Percentiles rank a stretch among this genome's conserved stretches.
phyloP scores from a whole-genome alignment of 768 basidiomycete species.

The Suillus ampliporus region DNA sequence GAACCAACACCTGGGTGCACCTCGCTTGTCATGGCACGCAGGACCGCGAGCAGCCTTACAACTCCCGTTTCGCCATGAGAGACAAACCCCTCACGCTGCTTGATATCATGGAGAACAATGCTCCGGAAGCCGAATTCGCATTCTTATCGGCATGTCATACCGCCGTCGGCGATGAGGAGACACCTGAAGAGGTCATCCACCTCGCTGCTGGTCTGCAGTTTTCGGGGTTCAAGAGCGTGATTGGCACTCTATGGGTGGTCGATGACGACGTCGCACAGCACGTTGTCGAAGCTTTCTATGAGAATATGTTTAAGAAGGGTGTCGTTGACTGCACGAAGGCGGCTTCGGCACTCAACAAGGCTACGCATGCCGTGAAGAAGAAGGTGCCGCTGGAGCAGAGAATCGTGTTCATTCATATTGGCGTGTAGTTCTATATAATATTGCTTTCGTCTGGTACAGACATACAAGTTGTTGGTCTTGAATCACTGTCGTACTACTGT shows the following conservation, averaged over 20 bases:
- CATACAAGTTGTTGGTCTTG: too few species aligned
- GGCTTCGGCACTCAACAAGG: too few species aligned
- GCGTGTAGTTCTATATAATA: too few species aligned
- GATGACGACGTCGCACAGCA: neutral
- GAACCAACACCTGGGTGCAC: slow-evolving; percentile 20
- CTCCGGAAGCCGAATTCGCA: slow-evolving; percentile 8
- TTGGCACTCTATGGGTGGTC: slow-evolving; percentile 29
- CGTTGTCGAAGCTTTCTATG: slow-evolving; percentile 18
- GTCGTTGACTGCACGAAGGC: too few species aligned
- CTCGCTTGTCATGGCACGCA: slow-evolving; percentile 25
- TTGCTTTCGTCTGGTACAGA: too few species aligned
- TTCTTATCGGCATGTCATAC: slow-evolving; percentile 30
- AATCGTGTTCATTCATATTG: too few species aligned
- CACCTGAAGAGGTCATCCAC: slow-evolving; percentile 26
- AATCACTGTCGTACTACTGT: too few species aligned
- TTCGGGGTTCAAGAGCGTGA: slow-evolving; percentile 25
- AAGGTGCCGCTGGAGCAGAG: too few species aligned
- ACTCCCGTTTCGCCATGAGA: slow-evolving; percentile 10
- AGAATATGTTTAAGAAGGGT: slow-evolving; percentile 11
- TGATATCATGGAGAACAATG: slow-evolving; percentile 8
- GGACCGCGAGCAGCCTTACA: slow-evolving; percentile 16
- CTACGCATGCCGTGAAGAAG: too few species aligned
- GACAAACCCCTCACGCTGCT: neutral
- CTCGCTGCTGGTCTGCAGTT: slow-evolving; percentile 29
- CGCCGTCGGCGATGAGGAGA: slow-evolving; percentile 20